Base-by-base conservation (phyloP, 371 early-diverging fungal species). In the Mucor lusitanicus region DNA sequence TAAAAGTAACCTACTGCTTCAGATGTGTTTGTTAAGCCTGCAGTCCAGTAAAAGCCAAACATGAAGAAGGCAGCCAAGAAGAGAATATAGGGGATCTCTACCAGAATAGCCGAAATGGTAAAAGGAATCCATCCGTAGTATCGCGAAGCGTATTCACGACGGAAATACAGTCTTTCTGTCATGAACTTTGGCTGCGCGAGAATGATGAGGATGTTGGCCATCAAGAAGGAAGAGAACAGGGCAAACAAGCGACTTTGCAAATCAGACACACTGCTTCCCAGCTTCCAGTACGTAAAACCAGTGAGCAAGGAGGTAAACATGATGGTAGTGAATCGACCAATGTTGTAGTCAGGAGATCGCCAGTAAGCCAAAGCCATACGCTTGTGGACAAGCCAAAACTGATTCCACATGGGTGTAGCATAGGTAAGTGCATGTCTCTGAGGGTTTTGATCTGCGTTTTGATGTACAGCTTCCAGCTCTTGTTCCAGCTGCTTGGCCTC, bases 71-170 rank as follows among this genome's bases (percentile, higher is more conserved):
- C 82, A 35, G 73, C 72, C 1, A 82, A 61, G 17, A 86, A 35
- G 11, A 87, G 37, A 11, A 83, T 71, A 46, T 85, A 88, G 6
- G 88, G 88, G 17, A 88, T 63, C 53, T 88, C 86, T 15, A 80
- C 78, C 17, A 83, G 48, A 23, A 85, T 66, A 59, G 77, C 76
- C 6, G 84, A 74, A 3, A 73, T 46, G 17, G 82, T 83, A 73
- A 88, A 89, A 0, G 90, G 81, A 27, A 75, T 69, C 84, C 88
- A 88, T 13, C 85, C 80, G 68, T 92, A 92, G 64, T 87, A 87
- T 48, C 87, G 85, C 23, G 87, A 79, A 6, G 89, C 84, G 6
- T 83, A 72, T 69, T 92, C 92, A 28, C 91, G 80, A 27, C 82
- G 81, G 68, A 87, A 90, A 74, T 81, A 86, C 21, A 70, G 67